phyloP scores from a whole-genome alignment of 2,329 filamentous ascomycete genomes.

The Colletotrichum brevisporum region DNA sequence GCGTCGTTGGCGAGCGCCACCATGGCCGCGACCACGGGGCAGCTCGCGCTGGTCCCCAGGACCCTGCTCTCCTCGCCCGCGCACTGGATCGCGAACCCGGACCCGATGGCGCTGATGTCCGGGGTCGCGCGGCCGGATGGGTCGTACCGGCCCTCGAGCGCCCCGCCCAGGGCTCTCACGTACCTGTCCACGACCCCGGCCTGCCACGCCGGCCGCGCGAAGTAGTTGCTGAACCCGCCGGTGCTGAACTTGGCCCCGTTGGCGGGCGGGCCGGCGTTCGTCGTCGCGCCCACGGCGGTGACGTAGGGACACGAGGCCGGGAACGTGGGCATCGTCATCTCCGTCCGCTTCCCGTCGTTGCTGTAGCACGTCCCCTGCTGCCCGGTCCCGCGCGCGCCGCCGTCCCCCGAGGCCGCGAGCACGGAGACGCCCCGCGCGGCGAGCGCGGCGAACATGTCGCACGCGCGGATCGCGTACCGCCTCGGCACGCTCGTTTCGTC shows the following conservation, averaged over 20 bases:
- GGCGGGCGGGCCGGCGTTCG: constrained; percentile 53
- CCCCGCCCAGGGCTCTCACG: constrained; percentile 54
- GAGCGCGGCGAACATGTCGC: constrained; percentile 67
- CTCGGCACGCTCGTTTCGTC: constrained; percentile 69
- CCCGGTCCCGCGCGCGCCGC: constrained; percentile 59
- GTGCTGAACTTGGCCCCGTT: constrained; percentile 61
- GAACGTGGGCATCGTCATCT: constrained; percentile 73
- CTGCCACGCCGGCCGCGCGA: constrained; percentile 62
- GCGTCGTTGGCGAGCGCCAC: constrained; percentile 69
- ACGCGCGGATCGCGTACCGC: constrained; percentile 67
- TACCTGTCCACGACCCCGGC: constrained; percentile 56
- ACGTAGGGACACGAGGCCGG: constrained; percentile 78
- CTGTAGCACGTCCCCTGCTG: constrained; percentile 66
- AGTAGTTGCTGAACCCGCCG: constrained; percentile 69
- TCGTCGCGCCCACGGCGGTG: constrained; percentile 75
- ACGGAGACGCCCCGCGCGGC: constrained; percentile 66
- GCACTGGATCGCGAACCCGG: constrained; percentile 63
- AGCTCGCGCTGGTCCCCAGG: constrained; percentile 65
- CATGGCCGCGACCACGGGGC: constrained; percentile 68
- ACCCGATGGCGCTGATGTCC: constrained; percentile 69
- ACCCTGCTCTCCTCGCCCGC: constrained; percentile 47
- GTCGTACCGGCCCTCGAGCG: constrained; percentile 62
- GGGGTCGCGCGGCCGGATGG: constrained; percentile 62
- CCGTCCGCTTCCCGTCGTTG: constrained; percentile 70
- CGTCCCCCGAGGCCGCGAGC: constrained; percentile 66